Evolutionary conservation across 176 grass and related monocot species (phyloP), one percentile per base, ranked within the genome.

Genomic region (Paspalum notatum): DNA sequence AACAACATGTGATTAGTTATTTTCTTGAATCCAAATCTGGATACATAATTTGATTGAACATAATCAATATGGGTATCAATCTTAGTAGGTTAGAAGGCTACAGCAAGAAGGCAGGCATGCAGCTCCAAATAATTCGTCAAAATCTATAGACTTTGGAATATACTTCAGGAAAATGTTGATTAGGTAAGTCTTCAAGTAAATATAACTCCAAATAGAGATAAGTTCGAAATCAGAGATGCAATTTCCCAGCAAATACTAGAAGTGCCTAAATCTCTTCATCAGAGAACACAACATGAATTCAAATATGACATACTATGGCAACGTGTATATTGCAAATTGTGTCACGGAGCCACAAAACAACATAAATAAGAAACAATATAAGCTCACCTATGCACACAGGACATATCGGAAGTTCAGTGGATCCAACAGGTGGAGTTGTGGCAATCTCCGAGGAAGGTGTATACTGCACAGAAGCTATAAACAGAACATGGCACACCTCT

Each of bases 401-500:
- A 59, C 96, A 99, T 54, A 91, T 90, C 0, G 92, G 96, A 38
- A 98, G 85, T 64, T 98, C 96, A 0, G 86, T 90, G 22, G 90
- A 95, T 66, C 90, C 96, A 84, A 68, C 39, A 5, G 92, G 90
- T 63, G 92, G 86, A n/a, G 72, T 93, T 42, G 86, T 12, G 21
- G 78, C 75, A 74, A 93, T 72, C 78, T 95, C 81, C 15, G 75
- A 75, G n/a, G 88, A 91, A 12, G 82, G 51, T 21, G 88, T 91
- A 85, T 89, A 99, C 55, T 95, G 90, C 72, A 92, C 88, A 11
- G 84, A 80, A 56, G 54, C 76, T 84, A 99, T 77, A 81, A 93
- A 95, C 49, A 99, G 80, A 49, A 93, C 86, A 82, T 95, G 96
- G 43, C 96, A 95, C 58, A 93, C 96, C 87, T 95, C 92, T 84